These are phyloP conservation scores for Talaromyces sp. DNA, from an alignment of 2,329 filamentous ascomycete genomes.

Conservation along the genomic window DNA sequence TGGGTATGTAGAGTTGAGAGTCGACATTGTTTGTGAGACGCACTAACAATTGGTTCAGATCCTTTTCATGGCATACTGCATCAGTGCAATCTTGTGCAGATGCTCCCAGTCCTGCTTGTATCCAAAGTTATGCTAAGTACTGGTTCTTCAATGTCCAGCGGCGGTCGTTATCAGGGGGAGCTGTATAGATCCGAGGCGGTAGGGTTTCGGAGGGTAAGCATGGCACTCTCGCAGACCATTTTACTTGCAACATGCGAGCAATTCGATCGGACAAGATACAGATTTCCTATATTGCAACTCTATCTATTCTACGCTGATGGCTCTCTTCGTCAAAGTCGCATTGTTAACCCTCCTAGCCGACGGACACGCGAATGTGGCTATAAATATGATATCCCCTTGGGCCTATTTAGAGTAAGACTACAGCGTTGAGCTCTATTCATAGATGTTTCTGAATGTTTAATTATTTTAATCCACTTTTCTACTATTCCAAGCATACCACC, in stretches of 20 bases:
- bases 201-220: constrained; percentile 27
- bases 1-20: constrained; percentile 20
- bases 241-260: neutral
- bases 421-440: neutral
- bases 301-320: constrained; percentile 44
- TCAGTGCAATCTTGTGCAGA: constrained; percentile 34
- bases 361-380: neutral
- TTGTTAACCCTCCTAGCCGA: constrained; percentile 36
- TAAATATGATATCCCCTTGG: too few species aligned
- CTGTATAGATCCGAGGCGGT: constrained; percentile 22
- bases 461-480: neutral
- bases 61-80: constrained; percentile 20
- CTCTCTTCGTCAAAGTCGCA: constrained; percentile 36
- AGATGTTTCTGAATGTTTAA: neutral
- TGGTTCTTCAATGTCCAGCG: too few species aligned
- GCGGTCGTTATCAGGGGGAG: constrained; percentile 32
- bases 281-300: constrained; percentile 37
- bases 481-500: neutral
- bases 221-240: neutral
- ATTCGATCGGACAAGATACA: neutral
- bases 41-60: constrained; percentile 15
- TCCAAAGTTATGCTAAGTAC: neutral
- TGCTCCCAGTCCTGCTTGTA: constrained; percentile 22
- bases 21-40: neutral
- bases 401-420: neutral